Percentiles rank a stretch among this genome's conserved stretches.
Conservation (phyloP, 2,329 filamentous ascomycete genomes). For the Sarocladium brachiariae region DNA sequence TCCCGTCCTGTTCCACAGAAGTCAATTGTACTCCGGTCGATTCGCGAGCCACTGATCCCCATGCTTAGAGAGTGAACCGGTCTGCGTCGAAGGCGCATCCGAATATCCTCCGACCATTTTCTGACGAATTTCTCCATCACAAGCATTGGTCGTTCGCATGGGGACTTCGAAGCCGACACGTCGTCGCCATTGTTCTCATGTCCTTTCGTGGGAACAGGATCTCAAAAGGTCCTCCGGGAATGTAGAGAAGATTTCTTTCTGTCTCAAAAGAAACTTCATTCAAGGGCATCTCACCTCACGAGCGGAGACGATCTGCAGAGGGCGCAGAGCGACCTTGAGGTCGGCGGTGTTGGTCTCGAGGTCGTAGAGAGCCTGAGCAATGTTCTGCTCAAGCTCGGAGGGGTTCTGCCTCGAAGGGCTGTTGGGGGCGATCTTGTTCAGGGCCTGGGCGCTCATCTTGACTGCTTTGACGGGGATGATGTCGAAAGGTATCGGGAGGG, state of each 20-base stretch:
- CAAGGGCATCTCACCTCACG: conserved; percentile 79
- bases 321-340: conserved; percentile 91
- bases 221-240: conserved; percentile 21
- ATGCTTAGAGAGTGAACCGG: conserved; percentile 6
- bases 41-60: conserved; percentile 15
- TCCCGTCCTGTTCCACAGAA: conserved; percentile 63
- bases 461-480: conserved; percentile 32
- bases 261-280: conserved; percentile 19
- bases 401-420: conserved; percentile 94
- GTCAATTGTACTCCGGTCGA: conserved; percentile 33
- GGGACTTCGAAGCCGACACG: conserved; percentile 2
- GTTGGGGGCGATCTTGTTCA: conserved; percentile 98
- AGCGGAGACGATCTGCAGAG: conserved; percentile 97
- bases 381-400: conserved; percentile 94
- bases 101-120: neutral
- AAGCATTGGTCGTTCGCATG: conserved; percentile 4
- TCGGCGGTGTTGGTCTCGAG: conserved; percentile 99
- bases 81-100: neutral
- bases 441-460: conserved; percentile 61
- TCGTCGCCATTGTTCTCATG: conserved; percentile 26
- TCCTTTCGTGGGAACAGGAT: conserved; percentile 36
- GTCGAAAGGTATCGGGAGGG: conserved; percentile 16
- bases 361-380: conserved; percentile 95
- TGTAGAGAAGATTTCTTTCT: conserved; percentile 16
- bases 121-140: conserved; percentile 6